Percentiles rank a stretch among this genome's conserved stretches.
These are phyloP conservation scores for Vitellaria paradoxa DNA, from an alignment of 179 eudicot genomes.

Conservation along the genomic window DNA sequence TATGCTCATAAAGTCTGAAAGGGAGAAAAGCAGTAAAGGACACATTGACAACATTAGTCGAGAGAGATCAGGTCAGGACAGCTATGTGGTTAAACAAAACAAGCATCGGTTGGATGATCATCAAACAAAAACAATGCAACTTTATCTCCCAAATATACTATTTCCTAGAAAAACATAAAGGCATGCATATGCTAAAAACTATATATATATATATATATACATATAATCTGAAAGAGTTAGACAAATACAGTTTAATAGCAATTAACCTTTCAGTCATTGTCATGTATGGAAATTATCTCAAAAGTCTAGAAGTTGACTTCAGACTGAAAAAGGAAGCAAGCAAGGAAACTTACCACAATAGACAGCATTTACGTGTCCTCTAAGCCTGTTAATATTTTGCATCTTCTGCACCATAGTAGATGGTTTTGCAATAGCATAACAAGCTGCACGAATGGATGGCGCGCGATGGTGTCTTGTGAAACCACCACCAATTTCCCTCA, in stretches of 20 bases:
- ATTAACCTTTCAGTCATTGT: neutral
- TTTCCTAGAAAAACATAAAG: neutral
- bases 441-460: conserved; percentile 81
- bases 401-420: conserved; percentile 91
- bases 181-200: neutral
- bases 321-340: neutral
- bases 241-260: neutral
- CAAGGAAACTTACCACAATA: conserved; percentile 67
- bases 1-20: neutral
- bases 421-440: conserved; percentile 90
- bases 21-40: neutral
- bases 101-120: conserved; percentile 1
- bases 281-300: conserved; percentile 7
- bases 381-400: conserved; percentile 68
- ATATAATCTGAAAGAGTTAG: conserved; percentile 8
- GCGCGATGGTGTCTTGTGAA: conserved; percentile 90
- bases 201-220: conserved; percentile 8
- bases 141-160: neutral
- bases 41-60: neutral
- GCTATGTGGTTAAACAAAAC: conserved; percentile 4
- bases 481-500: conserved; percentile 97
- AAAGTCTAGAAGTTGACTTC: conserved; percentile 2
- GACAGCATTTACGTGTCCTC: conserved; percentile 92
- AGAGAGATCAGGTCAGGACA: neutral
- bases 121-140: neutral